These are phyloP conservation scores for Neurospora tetrasperma DNA, from an alignment of 495 filamentous ascomycete species.

Conservation along the genomic window DNA sequence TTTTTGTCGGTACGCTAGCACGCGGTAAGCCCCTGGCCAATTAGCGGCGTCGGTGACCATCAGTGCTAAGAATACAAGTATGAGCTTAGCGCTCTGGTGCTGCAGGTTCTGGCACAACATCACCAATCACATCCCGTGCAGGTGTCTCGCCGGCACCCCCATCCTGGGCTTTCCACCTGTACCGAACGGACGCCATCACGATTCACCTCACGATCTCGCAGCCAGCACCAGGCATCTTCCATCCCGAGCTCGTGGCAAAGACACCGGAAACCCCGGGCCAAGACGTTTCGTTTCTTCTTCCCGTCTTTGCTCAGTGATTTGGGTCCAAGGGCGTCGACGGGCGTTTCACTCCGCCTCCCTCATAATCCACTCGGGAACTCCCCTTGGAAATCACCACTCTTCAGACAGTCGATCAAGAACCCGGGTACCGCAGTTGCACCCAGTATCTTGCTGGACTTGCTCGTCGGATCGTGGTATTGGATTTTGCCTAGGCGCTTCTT, in stretches of 20 bases:
- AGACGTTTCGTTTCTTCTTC: background rate
- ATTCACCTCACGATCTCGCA: constrained; percentile 8
- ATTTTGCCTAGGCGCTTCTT: background rate
- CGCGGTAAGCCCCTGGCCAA: constrained; percentile 22
- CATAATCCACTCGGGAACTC: background rate
- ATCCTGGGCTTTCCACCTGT: background rate
- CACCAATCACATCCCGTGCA: constrained; percentile 18
- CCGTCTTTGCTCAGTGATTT: background rate
- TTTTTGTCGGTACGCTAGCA: constrained; percentile 12
- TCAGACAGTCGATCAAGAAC: background rate
- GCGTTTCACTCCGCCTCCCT: background rate
- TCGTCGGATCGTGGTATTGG: background rate
- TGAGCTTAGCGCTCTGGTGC: constrained; percentile 26
- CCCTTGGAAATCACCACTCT: background rate
- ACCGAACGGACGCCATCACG: constrained; percentile 19
- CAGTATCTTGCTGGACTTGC: background rate
- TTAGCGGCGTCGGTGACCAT: constrained; percentile 5
- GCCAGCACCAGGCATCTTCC: background rate
- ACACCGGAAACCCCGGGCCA: background rate
- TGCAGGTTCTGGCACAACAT: constrained; percentile 14
- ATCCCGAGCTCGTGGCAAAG: background rate
- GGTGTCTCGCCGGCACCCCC: background rate
- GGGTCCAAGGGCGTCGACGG: background rate
- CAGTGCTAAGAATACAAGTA: constrained; percentile 22
- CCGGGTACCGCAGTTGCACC: background rate